Conservation (phyloP, 1,284 basidiomycete species). For the Melanopsichium pennsylvanicum region DNA sequence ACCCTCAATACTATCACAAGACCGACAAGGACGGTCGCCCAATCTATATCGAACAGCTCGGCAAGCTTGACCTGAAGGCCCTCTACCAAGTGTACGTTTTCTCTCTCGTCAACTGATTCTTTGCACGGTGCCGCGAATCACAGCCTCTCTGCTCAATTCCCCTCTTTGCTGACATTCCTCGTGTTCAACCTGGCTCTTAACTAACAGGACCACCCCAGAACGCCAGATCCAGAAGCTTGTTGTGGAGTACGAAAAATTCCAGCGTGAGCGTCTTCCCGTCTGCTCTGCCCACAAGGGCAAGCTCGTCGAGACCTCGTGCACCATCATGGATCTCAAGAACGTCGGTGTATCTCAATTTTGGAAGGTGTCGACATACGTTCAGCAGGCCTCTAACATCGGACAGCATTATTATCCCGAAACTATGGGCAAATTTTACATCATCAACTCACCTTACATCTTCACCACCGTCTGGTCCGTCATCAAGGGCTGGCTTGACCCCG, state of each 20-base stretch:
- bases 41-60: conserved; percentile 91
- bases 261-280: conserved; percentile 75
- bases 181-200: too few species aligned
- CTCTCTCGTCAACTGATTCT: not conserved
- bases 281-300: conserved; percentile 78
- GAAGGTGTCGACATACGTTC: conserved; percentile 87
- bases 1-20: conserved; percentile 95
- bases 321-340: conserved; percentile 89
- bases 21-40: conserved; percentile 96
- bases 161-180: too few species aligned
- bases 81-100: conserved; percentile 65
- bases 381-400: conserved; percentile 79
- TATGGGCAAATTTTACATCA: conserved; percentile 96
- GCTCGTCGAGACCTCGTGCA: conserved; percentile 96
- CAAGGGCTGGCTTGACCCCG: conserved; percentile 93
- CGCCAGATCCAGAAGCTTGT: conserved; percentile 90
- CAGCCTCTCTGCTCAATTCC: too few species aligned
- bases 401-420: conserved; percentile 81
- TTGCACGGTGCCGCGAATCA: too few species aligned
- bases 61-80: conserved; percentile 84
- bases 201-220: conserved; percentile 78
- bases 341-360: conserved; percentile 86
- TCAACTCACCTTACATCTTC: conserved; percentile 83
- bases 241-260: conserved; percentile 90
- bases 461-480: conserved; percentile 86